These are phyloP conservation scores for Dalbergia oliveri DNA, from an alignment of 306 rosid genomes.

Conservation along the genomic window DNA sequence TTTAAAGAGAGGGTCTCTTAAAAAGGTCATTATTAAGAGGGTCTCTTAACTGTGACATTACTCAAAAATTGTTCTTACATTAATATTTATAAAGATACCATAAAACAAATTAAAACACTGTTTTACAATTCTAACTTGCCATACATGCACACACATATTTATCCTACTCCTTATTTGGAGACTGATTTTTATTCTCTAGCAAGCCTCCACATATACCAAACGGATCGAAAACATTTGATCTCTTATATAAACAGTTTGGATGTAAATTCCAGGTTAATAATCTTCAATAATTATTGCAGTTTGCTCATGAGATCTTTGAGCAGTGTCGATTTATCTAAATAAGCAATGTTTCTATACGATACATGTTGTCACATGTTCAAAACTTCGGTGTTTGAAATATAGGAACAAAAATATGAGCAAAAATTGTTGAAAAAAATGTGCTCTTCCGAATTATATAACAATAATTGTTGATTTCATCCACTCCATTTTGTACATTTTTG, in stretches of 20 bases:
- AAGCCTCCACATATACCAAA: not conserved
- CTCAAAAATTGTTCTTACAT: too few relatives aligned
- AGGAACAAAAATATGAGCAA: not conserved
- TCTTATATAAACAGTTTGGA: not conserved
- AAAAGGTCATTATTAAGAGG: too few relatives aligned
- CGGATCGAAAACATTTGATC: not conserved
- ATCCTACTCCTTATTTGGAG: not conserved
- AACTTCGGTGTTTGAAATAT: not conserved
- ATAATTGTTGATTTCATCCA: not conserved
- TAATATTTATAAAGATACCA: too few relatives aligned
- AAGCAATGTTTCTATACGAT: not conserved
- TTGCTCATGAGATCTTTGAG: not conserved
- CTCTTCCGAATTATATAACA: not conserved
- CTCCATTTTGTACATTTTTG: not conserved
- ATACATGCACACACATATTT: not conserved
- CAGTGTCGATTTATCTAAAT: slow-evolving; percentile 6
- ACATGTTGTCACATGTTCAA: not conserved
- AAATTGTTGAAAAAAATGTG: not conserved
- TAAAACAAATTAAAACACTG: too few relatives aligned
- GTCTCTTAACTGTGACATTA: too few relatives aligned
- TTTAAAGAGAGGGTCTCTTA: too few relatives aligned
- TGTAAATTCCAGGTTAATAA: not conserved
- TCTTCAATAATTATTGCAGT: not conserved
- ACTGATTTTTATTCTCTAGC: not conserved
- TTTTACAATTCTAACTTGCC: not conserved